Conservation (phyloP, 768 basidiomycete species). For the Leccinum boreale region DNA sequence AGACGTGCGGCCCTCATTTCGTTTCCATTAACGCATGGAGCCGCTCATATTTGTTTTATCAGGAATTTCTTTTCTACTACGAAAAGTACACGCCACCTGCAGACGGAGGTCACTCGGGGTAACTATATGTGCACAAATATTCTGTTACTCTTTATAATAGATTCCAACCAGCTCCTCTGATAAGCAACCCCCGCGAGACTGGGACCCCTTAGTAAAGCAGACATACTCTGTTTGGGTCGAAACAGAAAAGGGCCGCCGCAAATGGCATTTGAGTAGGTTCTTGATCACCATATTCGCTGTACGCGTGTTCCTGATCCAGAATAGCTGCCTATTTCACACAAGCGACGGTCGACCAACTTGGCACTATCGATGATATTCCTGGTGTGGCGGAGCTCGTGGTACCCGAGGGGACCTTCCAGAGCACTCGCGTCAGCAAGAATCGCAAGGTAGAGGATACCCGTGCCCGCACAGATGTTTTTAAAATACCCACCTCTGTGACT, state of each 20-base stretch:
- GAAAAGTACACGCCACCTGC: conserved; percentile 60
- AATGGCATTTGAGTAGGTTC: conserved; percentile 79
- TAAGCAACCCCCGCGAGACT: conserved; percentile 54
- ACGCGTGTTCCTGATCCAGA: conserved; percentile 19
- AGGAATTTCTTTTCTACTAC: conserved; percentile 87
- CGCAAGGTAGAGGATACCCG: conserved; percentile 41
- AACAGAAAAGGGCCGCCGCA: conserved; percentile 59
- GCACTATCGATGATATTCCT: conserved; percentile 67
- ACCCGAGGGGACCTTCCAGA: conserved; percentile 65
- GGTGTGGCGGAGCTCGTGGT: conserved; percentile 58
- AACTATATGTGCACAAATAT: conserved; percentile 10
- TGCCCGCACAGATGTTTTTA: conserved; percentile 31
- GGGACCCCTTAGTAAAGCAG: conserved; percentile 76
- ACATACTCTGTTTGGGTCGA: conserved; percentile 80
- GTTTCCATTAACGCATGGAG: not conserved
- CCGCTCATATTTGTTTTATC: conserved; percentile 16
- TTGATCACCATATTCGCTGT: not conserved
- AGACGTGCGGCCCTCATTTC: conserved; percentile 52
- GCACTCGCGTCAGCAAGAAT: conserved; percentile 56
- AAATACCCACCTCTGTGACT: conserved; percentile 30
- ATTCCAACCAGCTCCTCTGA: conserved; percentile 34
- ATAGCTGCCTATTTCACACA: conserved; percentile 84
- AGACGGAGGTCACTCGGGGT: conserved; percentile 45
- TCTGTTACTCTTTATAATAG: conserved; percentile 6
- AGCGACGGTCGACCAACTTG: conserved; percentile 64